Percentiles rank a stretch among this genome's conserved stretches.
These are phyloP conservation scores for Claviceps citrina DNA, from an alignment of 2,329 filamentous ascomycete species.

Conservation along the genomic window DNA sequence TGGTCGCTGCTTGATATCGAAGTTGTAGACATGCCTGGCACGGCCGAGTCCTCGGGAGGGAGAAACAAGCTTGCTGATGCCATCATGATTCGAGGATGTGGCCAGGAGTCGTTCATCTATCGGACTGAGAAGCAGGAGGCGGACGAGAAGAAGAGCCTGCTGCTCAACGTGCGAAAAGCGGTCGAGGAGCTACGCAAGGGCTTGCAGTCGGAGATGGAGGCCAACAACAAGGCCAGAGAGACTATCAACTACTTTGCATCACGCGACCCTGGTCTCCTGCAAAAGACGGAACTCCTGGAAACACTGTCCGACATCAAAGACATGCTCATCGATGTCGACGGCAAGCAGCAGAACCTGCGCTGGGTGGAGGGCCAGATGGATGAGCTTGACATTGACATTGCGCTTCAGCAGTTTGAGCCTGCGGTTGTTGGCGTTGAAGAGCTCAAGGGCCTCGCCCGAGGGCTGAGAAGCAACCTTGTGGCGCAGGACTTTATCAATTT, in stretches of 20 bases:
- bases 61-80: slow-evolving; percentile 62
- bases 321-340: slow-evolving; percentile 88
- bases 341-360: slow-evolving; percentile 86
- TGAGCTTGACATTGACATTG: slow-evolving; percentile 89
- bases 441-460: slow-evolving; percentile 61
- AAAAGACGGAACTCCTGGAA: slow-evolving; percentile 68
- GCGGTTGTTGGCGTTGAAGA: slow-evolving; percentile 76
- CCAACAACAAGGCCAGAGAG: slow-evolving; percentile 69
- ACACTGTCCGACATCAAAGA: slow-evolving; percentile 66
- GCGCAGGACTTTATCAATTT: slow-evolving; percentile 85
- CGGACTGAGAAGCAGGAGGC: slow-evolving; percentile 70
- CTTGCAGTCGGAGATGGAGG: slow-evolving; percentile 72
- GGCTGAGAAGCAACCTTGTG: slow-evolving; percentile 69
- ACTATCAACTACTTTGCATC: slow-evolving; percentile 75
- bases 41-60: slow-evolving; percentile 36
- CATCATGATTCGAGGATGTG: slow-evolving; percentile 74
- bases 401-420: slow-evolving; percentile 73
- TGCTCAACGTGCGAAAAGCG: slow-evolving; percentile 83
- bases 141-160: slow-evolving; percentile 61
- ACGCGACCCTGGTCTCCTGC: slow-evolving; percentile 58
- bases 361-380: slow-evolving; percentile 95
- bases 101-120: slow-evolving; percentile 86
- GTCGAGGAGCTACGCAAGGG: slow-evolving; percentile 82
- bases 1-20: slow-evolving; percentile 90
- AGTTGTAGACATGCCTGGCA: slow-evolving; percentile 70